Evolutionary conservation across 2,329 filamentous ascomycete genomes (phyloP).

Genomic region (Fusarium heterosporum): DNA sequence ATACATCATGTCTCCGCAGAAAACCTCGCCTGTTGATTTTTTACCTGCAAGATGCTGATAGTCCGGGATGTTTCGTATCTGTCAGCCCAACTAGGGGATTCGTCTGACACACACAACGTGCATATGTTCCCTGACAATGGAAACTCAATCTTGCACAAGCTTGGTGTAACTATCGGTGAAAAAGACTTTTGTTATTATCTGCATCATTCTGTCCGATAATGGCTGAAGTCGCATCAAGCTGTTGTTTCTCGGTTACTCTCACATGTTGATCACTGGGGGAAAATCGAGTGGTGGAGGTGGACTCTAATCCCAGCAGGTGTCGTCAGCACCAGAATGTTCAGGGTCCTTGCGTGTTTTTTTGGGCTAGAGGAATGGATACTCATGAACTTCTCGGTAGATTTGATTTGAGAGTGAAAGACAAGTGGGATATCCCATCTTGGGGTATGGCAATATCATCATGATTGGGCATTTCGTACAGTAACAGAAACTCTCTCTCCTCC

Average conservation of each 20-base stretch:
- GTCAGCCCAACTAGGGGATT: slow-evolving; percentile 24
- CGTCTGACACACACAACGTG: slow-evolving; percentile 16
- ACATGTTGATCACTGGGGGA: slow-evolving; percentile 24
- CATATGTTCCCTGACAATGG: background rate
- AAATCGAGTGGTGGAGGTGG: slow-evolving; percentile 30
- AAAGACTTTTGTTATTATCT: background rate
- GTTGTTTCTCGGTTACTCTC: slow-evolving; percentile 13
- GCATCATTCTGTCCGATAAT: background rate
- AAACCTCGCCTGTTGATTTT: background rate
- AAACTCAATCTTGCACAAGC: slow-evolving; percentile 24
- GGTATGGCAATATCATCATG: slow-evolving; percentile 20
- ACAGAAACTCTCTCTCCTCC: slow-evolving; percentile 10
- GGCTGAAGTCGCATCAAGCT: background rate
- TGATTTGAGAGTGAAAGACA: background rate
- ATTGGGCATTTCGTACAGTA: slow-evolving; percentile 10
- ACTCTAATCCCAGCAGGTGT: slow-evolving; percentile 36
- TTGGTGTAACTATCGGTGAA: background rate
- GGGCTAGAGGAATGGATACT: slow-evolving; percentile 8
- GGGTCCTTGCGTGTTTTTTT: slow-evolving; percentile 29
- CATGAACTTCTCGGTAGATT: slow-evolving; percentile 5
- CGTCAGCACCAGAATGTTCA: slow-evolving; percentile 41
- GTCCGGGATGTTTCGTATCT: background rate
- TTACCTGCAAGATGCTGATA: slow-evolving; percentile 19
- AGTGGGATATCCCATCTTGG: background rate
- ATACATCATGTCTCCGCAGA: background rate